Percentiles rank a stretch among this genome's conserved stretches.
These are phyloP conservation scores for Pseudopyricularia cyperi DNA, from an alignment of 2,329 filamentous ascomycete species.

Conservation along the genomic window DNA sequence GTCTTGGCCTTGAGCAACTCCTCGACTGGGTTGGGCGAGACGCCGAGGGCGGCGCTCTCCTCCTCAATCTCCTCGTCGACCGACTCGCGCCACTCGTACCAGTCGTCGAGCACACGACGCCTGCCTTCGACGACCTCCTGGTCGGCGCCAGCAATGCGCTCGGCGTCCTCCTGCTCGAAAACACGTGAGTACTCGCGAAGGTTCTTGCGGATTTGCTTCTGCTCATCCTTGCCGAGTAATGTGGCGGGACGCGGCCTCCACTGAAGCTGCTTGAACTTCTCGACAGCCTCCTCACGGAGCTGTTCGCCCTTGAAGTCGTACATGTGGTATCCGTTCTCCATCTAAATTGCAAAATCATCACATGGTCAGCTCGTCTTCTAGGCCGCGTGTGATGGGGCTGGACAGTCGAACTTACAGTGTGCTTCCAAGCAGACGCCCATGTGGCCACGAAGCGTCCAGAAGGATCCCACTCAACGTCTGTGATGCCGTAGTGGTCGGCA, in stretches of 20 bases:
- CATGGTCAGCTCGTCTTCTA: not conserved
- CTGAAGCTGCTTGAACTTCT: constrained; percentile 95
- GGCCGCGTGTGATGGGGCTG: not conserved
- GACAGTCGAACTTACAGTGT: constrained; percentile 54
- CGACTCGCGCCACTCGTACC: constrained; percentile 69
- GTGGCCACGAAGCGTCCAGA: constrained; percentile 90
- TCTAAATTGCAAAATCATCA: constrained; percentile 36
- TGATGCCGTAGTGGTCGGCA: constrained; percentile 92
- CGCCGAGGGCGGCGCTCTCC: constrained; percentile 54
- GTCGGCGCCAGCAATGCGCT: constrained; percentile 87
- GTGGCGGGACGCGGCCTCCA: constrained; percentile 88
- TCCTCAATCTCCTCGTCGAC: constrained; percentile 60
- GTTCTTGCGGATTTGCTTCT: constrained; percentile 96
- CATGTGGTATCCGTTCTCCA: constrained; percentile 98
- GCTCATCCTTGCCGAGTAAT: constrained; percentile 91
- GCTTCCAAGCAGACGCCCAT: constrained; percentile 91
- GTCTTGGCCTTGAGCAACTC: constrained; percentile 45
- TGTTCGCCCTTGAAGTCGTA: constrained; percentile 92
- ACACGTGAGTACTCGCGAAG: constrained; percentile 88
- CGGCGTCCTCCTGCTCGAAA: constrained; percentile 91
- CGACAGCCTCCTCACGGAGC: constrained; percentile 79
- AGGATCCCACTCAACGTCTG: constrained; percentile 96
- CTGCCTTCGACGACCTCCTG: constrained; percentile 84
- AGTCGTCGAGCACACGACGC: constrained; percentile 72
- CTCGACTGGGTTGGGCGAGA: constrained; percentile 53